Evolutionary conservation across 768 basidiomycete species (phyloP), one percentile per base, ranked within the genome.

Genomic region (Clitopilus passeckerianus): DNA sequence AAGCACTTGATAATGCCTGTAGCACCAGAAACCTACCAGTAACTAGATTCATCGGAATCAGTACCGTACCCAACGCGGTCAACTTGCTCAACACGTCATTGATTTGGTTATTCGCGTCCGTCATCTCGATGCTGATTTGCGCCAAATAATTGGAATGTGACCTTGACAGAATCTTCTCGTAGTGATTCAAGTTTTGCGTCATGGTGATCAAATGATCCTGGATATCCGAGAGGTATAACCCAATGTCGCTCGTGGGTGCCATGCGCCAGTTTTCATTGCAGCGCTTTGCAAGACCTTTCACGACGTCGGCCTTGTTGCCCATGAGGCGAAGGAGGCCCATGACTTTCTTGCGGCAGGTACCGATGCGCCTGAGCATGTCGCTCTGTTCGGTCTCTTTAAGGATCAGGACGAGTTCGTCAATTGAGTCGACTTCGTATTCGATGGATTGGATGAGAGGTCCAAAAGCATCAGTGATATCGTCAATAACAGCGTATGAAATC

Each of bases 101-200:
- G 77, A 98, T 99, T 77, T 98, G 95, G 73, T 99, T 99, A 76
- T 99, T 99, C 43, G 97, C 97, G 67, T 98, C 95, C 34, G 94
- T 96, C 96, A 98, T 99, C 78, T 98, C 97, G 74, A 99, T 98
- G 44, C 95, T 97, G 66, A 99, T 99, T 68, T 98, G 97, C 1
- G 97, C 97, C 55, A 99, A 88, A 75, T 99, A 99, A 71, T 99
- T 99, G 35, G 95, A 98, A 74, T 99, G 97, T 41, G 96, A 98
- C 41, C 97, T 89, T 4, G 96, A 98, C 8, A 99, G 81, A 68
- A 99, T 98, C 80, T 98, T 99, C 71, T 99, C 97, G 78, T 98
- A 99, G 74, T 98, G 97, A 71, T 98, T 99, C 80, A 99, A 71
- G 70, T 96, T 98, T 75, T 99, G 97, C 1, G 97, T 99, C 95